These are phyloP conservation scores for Mortierella sp. DNA, from an alignment of 371 early-diverging fungal species.

Conservation along the genomic window DNA sequence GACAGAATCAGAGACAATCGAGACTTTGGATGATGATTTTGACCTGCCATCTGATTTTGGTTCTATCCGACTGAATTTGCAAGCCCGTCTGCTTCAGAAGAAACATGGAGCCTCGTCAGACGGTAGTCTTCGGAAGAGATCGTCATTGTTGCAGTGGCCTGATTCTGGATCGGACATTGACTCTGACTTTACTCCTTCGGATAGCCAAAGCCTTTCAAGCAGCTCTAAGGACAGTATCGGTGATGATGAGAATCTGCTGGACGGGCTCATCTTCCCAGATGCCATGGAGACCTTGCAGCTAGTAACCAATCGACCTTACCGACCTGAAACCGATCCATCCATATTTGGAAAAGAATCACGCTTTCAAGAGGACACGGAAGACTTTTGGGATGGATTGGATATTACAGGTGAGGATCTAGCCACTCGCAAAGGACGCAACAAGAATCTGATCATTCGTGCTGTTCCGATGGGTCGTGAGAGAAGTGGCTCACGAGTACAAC, in stretches of 20 bases:
- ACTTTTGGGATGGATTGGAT: constrained; percentile 48
- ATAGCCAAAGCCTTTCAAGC: constrained; percentile 39
- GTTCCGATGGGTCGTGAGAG: constrained; percentile 29
- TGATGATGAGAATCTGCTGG: constrained; percentile 39
- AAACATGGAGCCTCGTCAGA: neutral
- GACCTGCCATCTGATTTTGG: constrained; percentile 37
- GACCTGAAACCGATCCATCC: constrained; percentile 31
- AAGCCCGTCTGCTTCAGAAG: neutral
- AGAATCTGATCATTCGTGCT: constrained; percentile 26
- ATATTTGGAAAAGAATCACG: constrained; percentile 36
- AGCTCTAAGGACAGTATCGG: constrained; percentile 25
- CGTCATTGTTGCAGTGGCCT: constrained; percentile 23
- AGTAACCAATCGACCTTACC: constrained; percentile 29
- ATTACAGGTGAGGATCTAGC: constrained; percentile 23
- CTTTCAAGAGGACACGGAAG: constrained; percentile 39
- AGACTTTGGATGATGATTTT: constrained; percentile 48
- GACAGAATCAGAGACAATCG: constrained; percentile 24
- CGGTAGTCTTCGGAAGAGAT: neutral
- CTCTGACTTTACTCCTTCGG: constrained; percentile 32
- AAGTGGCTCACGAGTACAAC: constrained; percentile 41
- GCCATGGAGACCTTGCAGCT: constrained; percentile 28
- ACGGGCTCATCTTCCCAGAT: constrained; percentile 42
- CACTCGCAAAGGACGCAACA: constrained; percentile 31
- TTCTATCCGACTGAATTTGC: constrained; percentile 16
- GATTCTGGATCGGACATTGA: constrained; percentile 40